Conservation (phyloP, 2,329 filamentous ascomycete species). For the Fusarium piperis region DNA sequence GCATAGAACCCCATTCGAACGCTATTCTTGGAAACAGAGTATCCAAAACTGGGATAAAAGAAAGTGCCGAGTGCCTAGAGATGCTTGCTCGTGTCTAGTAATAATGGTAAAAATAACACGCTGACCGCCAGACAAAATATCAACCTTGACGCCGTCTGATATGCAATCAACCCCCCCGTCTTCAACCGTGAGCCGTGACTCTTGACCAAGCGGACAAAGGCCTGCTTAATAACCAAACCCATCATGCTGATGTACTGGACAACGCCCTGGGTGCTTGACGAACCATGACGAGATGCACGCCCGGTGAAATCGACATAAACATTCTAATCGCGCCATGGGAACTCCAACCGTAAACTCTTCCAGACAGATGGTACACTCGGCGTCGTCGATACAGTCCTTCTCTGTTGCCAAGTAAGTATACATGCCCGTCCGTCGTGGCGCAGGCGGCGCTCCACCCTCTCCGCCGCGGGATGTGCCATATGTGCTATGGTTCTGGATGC, state of each 20-base stretch:
- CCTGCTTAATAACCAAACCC: slow-evolving; percentile 60
- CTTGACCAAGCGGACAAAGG: slow-evolving; percentile 2
- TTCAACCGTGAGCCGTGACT: not conserved
- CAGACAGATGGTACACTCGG: slow-evolving; percentile 74
- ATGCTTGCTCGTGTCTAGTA: slow-evolving; percentile 28
- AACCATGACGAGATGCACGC: slow-evolving; percentile 72
- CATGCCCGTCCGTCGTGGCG: slow-evolving; percentile 65
- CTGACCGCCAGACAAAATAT: slow-evolving; percentile 15
- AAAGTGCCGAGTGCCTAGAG: slow-evolving; percentile 23
- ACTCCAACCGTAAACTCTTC: slow-evolving; percentile 72
- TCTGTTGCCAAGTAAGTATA: slow-evolving; percentile 72
- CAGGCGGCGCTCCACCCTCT: slow-evolving; percentile 43
- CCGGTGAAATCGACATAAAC: slow-evolving; percentile 71
- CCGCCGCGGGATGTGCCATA: slow-evolving; percentile 52
- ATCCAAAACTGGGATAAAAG: slow-evolving; percentile 24
- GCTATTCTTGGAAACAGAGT: not conserved
- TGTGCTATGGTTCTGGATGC: slow-evolving; percentile 65
- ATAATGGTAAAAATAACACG: slow-evolving; percentile 21
- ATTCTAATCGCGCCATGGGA: slow-evolving; percentile 73
- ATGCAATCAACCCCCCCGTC: slow-evolving; percentile 28
- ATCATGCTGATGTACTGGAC: slow-evolving; percentile 73
- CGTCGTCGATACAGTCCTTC: slow-evolving; percentile 74
- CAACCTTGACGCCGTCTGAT: slow-evolving; percentile 28
- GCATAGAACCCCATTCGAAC: not conserved
- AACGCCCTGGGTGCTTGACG: slow-evolving; percentile 68